A percentile compares a stretch with the other conserved stretches of the same genome.
These are phyloP conservation scores for Panicum miliaceum DNA, from an alignment of 176 grass and related monocot genomes.

Conservation along the genomic window DNA sequence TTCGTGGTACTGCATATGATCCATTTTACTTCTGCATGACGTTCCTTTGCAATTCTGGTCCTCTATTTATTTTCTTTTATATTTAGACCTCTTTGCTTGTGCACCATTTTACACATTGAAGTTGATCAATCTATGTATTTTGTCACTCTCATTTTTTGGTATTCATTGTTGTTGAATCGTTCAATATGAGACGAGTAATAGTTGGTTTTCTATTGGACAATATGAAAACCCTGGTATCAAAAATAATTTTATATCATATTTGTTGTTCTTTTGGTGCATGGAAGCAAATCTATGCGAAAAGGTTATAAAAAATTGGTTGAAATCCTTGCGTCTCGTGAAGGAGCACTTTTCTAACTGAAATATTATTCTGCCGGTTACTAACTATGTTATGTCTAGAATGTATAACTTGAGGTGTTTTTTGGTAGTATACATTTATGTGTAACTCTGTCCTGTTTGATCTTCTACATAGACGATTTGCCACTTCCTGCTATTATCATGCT, in stretches of 20 bases:
- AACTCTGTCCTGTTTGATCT: neutral
- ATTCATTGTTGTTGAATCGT: neutral
- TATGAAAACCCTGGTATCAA: neutral
- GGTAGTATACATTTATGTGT: neutral
- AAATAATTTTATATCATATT: neutral
- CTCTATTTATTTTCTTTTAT: neutral
- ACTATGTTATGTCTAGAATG: neutral
- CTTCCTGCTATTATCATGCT: neutral
- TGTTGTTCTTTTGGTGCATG: neutral
- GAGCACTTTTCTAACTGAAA: neutral
- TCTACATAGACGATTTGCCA: neutral
- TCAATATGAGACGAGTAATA: neutral
- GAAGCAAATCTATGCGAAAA: neutral
- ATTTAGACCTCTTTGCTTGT: neutral
- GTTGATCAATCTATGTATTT: neutral
- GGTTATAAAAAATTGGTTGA: neutral
- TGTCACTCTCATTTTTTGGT: too few relatives aligned
- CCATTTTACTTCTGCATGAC: neutral
- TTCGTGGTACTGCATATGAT: neutral
- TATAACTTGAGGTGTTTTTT: neutral
- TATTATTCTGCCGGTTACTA: neutral
- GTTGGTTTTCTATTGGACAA: neutral
- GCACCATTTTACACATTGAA: neutral
- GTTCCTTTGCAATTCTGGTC: neutral
- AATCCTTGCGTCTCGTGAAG: neutral